phyloP scores from a whole-genome alignment of 257 asterid genomes.

The Solanum tacnaense region DNA sequence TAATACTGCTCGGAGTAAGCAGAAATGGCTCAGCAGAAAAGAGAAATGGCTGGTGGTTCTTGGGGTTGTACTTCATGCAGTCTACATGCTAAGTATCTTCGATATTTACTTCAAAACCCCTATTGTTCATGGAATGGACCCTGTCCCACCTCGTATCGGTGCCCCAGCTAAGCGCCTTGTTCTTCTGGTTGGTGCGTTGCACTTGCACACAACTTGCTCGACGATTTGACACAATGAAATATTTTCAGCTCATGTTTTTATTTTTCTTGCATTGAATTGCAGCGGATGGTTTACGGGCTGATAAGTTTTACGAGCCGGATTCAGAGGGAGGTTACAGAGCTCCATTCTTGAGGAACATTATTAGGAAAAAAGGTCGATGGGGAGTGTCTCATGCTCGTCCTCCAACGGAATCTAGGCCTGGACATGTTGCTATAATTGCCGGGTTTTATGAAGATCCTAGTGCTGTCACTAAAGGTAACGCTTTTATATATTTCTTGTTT shows the following conservation, averaged over 20 bases:
- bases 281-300: constrained; percentile 98
- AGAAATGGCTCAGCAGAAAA: constrained; percentile 43
- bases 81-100: constrained; percentile 96
- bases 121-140: constrained; percentile 94
- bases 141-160: constrained; percentile 58
- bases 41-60: constrained; percentile 83
- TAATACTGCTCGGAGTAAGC: constrained; percentile 19
- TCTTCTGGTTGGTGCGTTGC: constrained; percentile 58
- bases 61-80: constrained; percentile 88
- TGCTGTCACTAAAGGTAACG: constrained; percentile 92
- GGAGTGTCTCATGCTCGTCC: constrained; percentile 99
- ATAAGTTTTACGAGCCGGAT: constrained; percentile 92
- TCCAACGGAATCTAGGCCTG: constrained; percentile 97
- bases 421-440: constrained; percentile 97
- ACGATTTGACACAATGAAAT: constrained; percentile 17
- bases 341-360: constrained; percentile 84
- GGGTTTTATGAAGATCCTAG: constrained; percentile 99
- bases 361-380: constrained; percentile 87
- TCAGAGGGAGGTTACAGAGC: constrained; percentile 71
- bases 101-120: constrained; percentile 94
- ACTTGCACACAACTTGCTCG: constrained; percentile 26
- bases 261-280: constrained; percentile 1
- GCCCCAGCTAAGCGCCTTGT: constrained; percentile 92
- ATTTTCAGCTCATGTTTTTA: neutral
- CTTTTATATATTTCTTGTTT: neutral